Percentiles rank a stretch among this genome's conserved stretches.
These are phyloP conservation scores for Ophiocordyceps australis DNA, from an alignment of 2,329 filamentous ascomycete species.

Conservation along the genomic window DNA sequence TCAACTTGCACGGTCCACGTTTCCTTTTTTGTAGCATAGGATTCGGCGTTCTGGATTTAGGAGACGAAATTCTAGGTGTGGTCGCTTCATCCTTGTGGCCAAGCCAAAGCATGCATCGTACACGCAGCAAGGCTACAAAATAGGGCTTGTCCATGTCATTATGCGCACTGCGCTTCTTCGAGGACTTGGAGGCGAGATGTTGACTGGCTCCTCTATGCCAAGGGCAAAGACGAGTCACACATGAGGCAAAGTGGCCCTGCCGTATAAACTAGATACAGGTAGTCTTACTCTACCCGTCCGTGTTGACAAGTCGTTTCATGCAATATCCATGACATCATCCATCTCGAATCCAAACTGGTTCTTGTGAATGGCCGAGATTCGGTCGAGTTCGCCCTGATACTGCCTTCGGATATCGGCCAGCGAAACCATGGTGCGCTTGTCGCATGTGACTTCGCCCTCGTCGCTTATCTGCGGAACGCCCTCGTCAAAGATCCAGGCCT, in stretches of 20 bases:
- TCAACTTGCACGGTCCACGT: slow-evolving; percentile 6
- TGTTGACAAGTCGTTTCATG: slow-evolving; percentile 13
- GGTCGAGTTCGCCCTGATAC: slow-evolving; percentile 80
- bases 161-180: too few species aligned
- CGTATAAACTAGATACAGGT: too few species aligned
- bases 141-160: too few species aligned
- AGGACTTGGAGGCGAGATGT: too few species aligned
- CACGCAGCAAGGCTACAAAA: too few species aligned
- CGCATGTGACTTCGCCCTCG: slow-evolving; percentile 5
- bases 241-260: too few species aligned
- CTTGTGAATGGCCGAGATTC: slow-evolving; percentile 71
- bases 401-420: slow-evolving; percentile 73
- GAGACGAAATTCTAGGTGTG: too few species aligned
- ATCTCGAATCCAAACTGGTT: slow-evolving; percentile 67
- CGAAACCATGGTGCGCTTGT: slow-evolving; percentile 63
- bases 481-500: slow-evolving; percentile 57
- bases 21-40: slow-evolving; percentile 16
- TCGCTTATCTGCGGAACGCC: slow-evolving; percentile 8
- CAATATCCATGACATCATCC: slow-evolving; percentile 34
- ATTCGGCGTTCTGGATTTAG: slow-evolving; percentile 17
- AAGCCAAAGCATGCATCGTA: too few species aligned
- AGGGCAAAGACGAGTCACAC: too few species aligned
- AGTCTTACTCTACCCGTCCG: too few species aligned
- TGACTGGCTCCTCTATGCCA: too few species aligned
- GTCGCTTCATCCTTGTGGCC: slow-evolving; percentile 3